Evolutionary conservation across 2,329 filamentous ascomycete genomes (phyloP), one percentile per base, ranked within the genome.

Genomic region (Periconia sp.): DNA sequence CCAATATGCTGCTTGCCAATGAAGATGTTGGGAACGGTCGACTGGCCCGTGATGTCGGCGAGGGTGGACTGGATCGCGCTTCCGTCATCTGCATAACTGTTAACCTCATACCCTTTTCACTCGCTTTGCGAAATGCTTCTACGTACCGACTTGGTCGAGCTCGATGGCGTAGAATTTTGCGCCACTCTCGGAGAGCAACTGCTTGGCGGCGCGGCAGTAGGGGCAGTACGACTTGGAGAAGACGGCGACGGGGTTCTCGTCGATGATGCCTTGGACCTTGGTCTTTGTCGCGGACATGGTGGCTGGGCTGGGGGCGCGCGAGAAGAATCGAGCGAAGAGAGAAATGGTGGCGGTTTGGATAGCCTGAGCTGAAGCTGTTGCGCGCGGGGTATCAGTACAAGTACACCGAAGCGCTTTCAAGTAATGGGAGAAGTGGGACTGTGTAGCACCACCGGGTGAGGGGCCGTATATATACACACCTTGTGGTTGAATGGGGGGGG

Each of bases 181-280:
- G 54, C 85, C 84, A 45, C 84, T 59, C 44, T 83, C 77, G 64
- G 79, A 82, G 59, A 99, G 78, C 36, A 89, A 79, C 43, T 78
- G 65, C 84, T 97, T 97, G 59, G 87, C 84, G 47, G 85, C 79
- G 45, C 75, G 80, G 81, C 92, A 97, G 82, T 95, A 95, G 10
- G 92, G 91, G 82, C 94, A 99, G 78, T 90, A 96, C 12, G 87
- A 89, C 79, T 99, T 99, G 75, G 87, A 92, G 82, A 99, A 99
- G 70, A 99, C 89, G 63, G 94, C 86, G 72, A 96, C 91, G 62
- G 84, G 76, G 77, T 96, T 94, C 67, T 92, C 85, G 73, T 94
- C 84, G 72, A 97, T 96, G 76, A 96, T 85, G 65, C 78, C 73
- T 73, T 96, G 84, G 50, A 88, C 89, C 75, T 95, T 95, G 53